Conservation (phyloP, 2,329 filamentous ascomycete species). For the Colletotrichum musicola region DNA sequence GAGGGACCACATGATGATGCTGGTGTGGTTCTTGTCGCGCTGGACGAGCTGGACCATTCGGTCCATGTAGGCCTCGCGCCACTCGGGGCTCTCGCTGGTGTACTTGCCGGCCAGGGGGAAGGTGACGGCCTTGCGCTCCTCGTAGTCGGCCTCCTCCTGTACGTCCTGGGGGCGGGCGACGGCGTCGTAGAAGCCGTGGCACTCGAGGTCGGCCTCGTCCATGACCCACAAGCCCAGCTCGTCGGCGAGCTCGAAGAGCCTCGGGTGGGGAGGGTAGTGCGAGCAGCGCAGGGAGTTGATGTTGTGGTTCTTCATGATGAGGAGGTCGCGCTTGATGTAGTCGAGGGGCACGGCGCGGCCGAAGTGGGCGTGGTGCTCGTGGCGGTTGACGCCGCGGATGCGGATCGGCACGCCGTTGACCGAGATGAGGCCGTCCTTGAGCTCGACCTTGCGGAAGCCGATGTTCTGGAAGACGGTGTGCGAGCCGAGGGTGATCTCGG, state of each 20-base stretch:
- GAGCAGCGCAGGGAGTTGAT: slow-evolving; percentile 78
- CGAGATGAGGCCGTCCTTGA: slow-evolving; percentile 69
- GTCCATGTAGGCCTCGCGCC: slow-evolving; percentile 76
- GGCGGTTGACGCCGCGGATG: slow-evolving; percentile 75
- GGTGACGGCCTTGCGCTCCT: slow-evolving; percentile 69
- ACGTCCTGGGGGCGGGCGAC: slow-evolving; percentile 64
- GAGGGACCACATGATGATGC: slow-evolving; percentile 79
- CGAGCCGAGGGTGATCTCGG: slow-evolving; percentile 57
- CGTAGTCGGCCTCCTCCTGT: slow-evolving; percentile 69
- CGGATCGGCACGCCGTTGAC: slow-evolving; percentile 74
- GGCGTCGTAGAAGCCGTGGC: slow-evolving; percentile 66
- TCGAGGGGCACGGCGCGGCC: slow-evolving; percentile 74
- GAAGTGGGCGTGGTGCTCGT: slow-evolving; percentile 76
- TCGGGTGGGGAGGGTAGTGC: slow-evolving; percentile 75
- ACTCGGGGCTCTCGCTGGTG: slow-evolving; percentile 71
- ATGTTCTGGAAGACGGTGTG: slow-evolving; percentile 65
- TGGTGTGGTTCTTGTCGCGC: slow-evolving; percentile 78
- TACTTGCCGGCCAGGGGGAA: slow-evolving; percentile 67
- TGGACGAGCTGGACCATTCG: slow-evolving; percentile 73
- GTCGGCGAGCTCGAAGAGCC: slow-evolving; percentile 71
- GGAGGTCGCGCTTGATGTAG: slow-evolving; percentile 71
- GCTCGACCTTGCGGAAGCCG: slow-evolving; percentile 74
- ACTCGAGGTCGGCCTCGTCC: slow-evolving; percentile 64
- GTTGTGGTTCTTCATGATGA: slow-evolving; percentile 78
- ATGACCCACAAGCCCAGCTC: slow-evolving; percentile 75